Base-by-base conservation (phyloP, 768 basidiomycete genomes). In the Kwoniella sp. region DNA sequence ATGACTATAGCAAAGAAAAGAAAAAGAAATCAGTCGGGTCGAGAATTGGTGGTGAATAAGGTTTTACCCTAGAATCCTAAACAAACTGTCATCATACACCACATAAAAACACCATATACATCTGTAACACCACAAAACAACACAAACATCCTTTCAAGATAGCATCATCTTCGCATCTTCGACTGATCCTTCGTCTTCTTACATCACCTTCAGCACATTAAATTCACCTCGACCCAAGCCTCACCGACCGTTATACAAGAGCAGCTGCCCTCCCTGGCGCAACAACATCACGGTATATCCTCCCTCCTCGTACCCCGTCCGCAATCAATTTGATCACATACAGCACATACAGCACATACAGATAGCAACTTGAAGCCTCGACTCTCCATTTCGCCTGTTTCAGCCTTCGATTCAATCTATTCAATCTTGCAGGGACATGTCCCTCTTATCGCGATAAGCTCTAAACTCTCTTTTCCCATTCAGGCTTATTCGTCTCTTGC, bases 1-100 rank as follows among this genome's bases (percentile, higher is more conserved):
- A 19, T 9, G 17, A 19, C 40, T 44, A 19, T 9, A 44, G 40
- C 33, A 33, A 33, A 4, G 10, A 15, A 9, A 19, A 44, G 17
- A 22, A 60, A 60, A 52, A 52, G 50, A 60, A 60, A 60, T 60
- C 58, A 60, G 58, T 60, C 58, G 50, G 47, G 57, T 58, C 47
- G 46, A 46, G 24, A 19, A 33, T 33, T 33, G 33, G 13, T 33
- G 33, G 33, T 33, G 33, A 33, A 6, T 33, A 33, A 13, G 33
- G 33, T 33, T 33, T 44, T 9, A 19, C 40, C 40, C 40, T 44
- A 44, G 44, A 55, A n/a, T 55, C 21, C 33, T 40, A 22, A 22
- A 21, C 21, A 12, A 48, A 49, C 1, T n/a, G n/a, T n/a, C n/a
- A n/a, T n/a, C n/a, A n/a, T n/a, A n/a, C n/a, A n/a, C n/a, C n/a